These are phyloP conservation scores for Pulveroboletus sp. DNA, from an alignment of 768 basidiomycete genomes.

Conservation along the genomic window DNA sequence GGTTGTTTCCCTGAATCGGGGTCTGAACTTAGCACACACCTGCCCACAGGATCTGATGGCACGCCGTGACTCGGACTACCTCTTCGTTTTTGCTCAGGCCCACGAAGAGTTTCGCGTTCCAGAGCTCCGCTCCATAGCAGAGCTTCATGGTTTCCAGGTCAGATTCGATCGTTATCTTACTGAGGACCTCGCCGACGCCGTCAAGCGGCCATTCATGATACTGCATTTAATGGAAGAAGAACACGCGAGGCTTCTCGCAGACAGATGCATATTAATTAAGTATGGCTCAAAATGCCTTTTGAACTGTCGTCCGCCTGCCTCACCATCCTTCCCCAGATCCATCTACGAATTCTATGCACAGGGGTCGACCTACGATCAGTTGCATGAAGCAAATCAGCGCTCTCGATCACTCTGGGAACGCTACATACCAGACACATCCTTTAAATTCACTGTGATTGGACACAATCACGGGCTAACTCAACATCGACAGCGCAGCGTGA, in stretches of 20 bases:
- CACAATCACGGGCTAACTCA: constrained; percentile 75
- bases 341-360: constrained; percentile 76
- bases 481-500: constrained; percentile 56
- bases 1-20: no score
- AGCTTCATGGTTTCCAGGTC: constrained; percentile 65
- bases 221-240: constrained; percentile 64
- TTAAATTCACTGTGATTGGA: constrained; percentile 73
- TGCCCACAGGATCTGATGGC: no score
- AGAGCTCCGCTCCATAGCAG: constrained; percentile 72
- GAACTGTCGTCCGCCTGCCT: neutral
- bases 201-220: constrained; percentile 68
- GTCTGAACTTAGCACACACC: no score
- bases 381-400: constrained; percentile 55
- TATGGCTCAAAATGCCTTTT: constrained; percentile 32
- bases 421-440: constrained; percentile 64
- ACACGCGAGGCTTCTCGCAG: constrained; percentile 68
- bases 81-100: constrained; percentile 76
- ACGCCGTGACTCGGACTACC: constrained; percentile 39
- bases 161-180: constrained; percentile 39
- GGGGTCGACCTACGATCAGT: constrained; percentile 61
- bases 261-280: constrained; percentile 82
- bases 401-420: constrained; percentile 50
- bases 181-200: constrained; percentile 44
- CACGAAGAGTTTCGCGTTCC: constrained; percentile 83
- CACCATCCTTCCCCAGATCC: constrained; percentile 43